phyloP scores from a whole-genome alignment of 352 stramenopile genomes.

The Pythium coloratum region DNA sequence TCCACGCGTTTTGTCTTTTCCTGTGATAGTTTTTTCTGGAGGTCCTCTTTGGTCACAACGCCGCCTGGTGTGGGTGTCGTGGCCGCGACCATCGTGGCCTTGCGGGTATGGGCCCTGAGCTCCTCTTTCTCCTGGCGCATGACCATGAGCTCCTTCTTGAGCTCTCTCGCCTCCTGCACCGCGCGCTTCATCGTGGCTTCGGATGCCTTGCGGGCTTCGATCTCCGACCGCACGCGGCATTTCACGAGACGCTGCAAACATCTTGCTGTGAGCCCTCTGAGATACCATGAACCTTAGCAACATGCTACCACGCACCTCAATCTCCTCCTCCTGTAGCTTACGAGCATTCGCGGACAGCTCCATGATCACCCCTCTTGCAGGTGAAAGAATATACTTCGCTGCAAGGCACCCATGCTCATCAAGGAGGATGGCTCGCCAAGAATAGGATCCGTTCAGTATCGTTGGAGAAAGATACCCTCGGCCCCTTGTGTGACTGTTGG shows the following conservation, averaged over 20 bases:
- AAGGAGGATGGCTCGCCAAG: background rate
- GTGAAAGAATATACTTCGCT: background rate
- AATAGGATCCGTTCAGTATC: constrained; percentile 10
- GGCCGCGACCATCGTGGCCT: constrained; percentile 13
- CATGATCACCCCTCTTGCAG: constrained; percentile 13
- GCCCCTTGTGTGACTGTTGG: background rate
- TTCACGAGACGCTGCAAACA: constrained; percentile 60
- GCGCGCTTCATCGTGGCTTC: constrained; percentile 77
- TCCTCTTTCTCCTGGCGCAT: constrained; percentile 78
- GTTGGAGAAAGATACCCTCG: background rate
- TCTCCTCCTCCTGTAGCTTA: constrained; percentile 61
- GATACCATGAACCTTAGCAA: background rate
- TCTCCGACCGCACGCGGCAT: constrained; percentile 72
- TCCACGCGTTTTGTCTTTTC: constrained; percentile 28
- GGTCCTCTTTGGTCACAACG: constrained; percentile 28
- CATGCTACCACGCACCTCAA: constrained; percentile 38
- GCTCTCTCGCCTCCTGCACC: constrained; percentile 63
- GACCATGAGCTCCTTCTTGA: constrained; percentile 78
- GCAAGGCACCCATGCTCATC: background rate
- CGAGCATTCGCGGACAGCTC: constrained; percentile 45
- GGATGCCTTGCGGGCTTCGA: constrained; percentile 66
- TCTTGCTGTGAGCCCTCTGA: background rate
- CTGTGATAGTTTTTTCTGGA: constrained; percentile 39
- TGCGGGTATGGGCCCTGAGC: constrained; percentile 29
- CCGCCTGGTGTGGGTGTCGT: constrained; percentile 22